Evolutionary conservation across 495 filamentous ascomycete genomes (phyloP), one percentile per base, ranked within the genome.

Genomic region (Penicillium pulvis): DNA sequence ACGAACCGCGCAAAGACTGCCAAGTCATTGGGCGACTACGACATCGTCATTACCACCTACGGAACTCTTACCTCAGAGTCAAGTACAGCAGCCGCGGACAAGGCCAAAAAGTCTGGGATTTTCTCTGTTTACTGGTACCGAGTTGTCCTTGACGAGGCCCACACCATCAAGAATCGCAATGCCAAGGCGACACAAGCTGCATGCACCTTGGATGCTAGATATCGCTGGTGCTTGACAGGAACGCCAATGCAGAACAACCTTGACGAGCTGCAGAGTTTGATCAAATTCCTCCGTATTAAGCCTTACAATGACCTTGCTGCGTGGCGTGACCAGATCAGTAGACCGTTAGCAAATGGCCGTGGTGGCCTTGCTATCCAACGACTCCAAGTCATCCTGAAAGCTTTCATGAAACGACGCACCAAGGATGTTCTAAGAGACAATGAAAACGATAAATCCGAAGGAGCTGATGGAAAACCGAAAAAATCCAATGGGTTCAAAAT

Each of bases 221-320:
- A 95, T 70, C 81, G 94, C 54, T 98, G 94, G 94, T 97, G 94
- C 67, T 78, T 98, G 53, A 95, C 91, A 3, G 94, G 94, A 58
- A 98, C 94, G 6, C 94, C 94, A 0, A 87, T 98, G 85, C 94
- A 98, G 66, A 98, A 98, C 68, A 97, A 96, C 59, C 82, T 98
- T n/a, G 94, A 97, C 57, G 94, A 98, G 73, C 74, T 98, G 45
- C 93, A 98, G 60, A 94, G 90, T 63, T 71, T 98, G 55, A 91
- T 98, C 64, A 88, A 87, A 45, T 98, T 98, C 67, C 78, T 98
- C 9, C 83, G 91, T n/a, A 95, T 98, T 69, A 87, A 88, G 59
- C 95, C 94, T 1, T 98, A 90, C 68, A 84, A 91, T 67, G 85
- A 96, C 51, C 75, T 97, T 12, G 77, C 81, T 8, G 80, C 86